Base-by-base conservation (phyloP, 2,329 filamentous ascomycete species). In the Alternaria rosae region DNA sequence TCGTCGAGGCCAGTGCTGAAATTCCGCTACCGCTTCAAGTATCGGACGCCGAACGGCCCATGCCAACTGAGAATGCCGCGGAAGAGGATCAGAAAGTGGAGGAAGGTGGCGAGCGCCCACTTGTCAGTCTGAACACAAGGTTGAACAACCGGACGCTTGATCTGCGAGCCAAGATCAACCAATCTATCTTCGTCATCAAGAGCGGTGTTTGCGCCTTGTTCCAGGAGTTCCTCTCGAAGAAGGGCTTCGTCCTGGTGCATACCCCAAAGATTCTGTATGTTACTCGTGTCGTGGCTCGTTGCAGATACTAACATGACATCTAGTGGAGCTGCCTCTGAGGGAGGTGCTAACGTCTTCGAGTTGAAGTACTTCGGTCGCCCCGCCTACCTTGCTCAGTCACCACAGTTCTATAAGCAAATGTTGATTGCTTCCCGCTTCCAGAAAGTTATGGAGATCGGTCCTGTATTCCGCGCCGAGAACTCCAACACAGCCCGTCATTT, bases 61-160 rank as follows among this genome's bases (percentile, higher is more conserved):
- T 85, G 32, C 83, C 83, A 2, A 78, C 69, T 13, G 82, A 83
- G 53, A 78, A 80, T 21, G 81, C 84, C 41, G 83, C 84, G 64
- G 80, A 81, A 6, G 76, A 82, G 62, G 82, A 82, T 10, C 82
- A 85, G 61, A 82, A 85, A 63, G 80, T 82, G 52, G 81, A 84
- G 56, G 85, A 86, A 61, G 82, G 84, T 10, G 85, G 86, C 54
- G 84, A 84, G 20, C 77, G 83, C 52, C 92, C 94, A 1, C 86
- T 91, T 54, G 94, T 96, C 28, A 91, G 88, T 63, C 88, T 98
- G 79, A 88, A 89, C 75, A 96, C 93, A 1, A 89, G 94, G 70
- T 87, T 97, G 53, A 91, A 97, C 84, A 97, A 98, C 85, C 89
- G 92, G 62, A 92, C 92, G 54, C 91, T 99, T 83, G 94, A 97